A percentile compares a stretch with the other conserved stretches of the same genome.
These are phyloP conservation scores for Hondaea fermentalgiana DNA, from an alignment of 108 stramenopile genomes.

Conservation along the genomic window DNA sequence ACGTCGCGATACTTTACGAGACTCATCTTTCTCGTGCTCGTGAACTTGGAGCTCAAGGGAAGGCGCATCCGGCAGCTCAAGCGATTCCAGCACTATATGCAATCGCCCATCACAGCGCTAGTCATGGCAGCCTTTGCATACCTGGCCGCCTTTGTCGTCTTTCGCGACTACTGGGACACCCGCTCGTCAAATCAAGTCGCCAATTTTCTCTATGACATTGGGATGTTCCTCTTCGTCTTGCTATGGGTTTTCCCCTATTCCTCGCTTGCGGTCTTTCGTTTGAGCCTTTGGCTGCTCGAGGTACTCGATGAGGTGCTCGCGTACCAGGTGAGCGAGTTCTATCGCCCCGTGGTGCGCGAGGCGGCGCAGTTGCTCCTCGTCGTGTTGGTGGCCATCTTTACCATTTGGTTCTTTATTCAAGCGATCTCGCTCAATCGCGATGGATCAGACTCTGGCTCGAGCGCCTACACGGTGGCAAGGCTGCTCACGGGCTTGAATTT, in stretches of 20 bases:
- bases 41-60: neutral
- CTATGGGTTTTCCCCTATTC: neutral
- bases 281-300: neutral
- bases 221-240: neutral
- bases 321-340: neutral
- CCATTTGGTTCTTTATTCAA: neutral
- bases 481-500: neutral
- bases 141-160: conserved; percentile 6
- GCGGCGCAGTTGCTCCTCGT: neutral
- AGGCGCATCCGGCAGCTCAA: neutral
- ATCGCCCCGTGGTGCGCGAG: conserved; percentile 1
- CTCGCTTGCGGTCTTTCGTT: neutral
- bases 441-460: neutral
- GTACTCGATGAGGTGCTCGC: neutral
- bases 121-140: neutral
- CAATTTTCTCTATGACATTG: neutral
- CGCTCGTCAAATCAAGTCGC: neutral
- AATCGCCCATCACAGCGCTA: neutral
- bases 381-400: neutral
- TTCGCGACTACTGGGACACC: neutral
- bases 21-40: neutral
- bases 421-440: neutral
- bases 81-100: neutral
- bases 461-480: neutral
- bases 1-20: neutral